These are phyloP conservation scores for Botrytis fragariae DNA, from an alignment of 2,329 filamentous ascomycete genomes.

Conservation along the genomic window DNA sequence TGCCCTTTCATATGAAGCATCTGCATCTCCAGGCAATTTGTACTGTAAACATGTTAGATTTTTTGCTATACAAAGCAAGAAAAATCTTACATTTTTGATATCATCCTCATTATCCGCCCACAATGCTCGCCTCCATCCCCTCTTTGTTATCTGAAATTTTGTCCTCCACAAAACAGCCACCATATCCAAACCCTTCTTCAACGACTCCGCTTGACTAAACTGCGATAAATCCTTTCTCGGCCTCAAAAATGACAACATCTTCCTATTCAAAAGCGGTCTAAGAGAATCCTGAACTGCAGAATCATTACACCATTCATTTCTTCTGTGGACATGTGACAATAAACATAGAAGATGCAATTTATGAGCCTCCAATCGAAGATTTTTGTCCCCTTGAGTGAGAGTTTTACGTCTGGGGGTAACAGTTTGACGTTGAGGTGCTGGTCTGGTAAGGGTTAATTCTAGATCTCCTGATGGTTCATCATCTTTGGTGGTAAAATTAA, in stretches of 20 bases:
- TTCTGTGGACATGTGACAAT: constrained; percentile 69
- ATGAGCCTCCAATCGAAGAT: constrained; percentile 70
- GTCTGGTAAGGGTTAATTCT: constrained; percentile 38
- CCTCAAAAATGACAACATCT: constrained; percentile 64
- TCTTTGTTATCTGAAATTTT: constrained; percentile 68
- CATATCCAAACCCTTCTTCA: constrained; percentile 75
- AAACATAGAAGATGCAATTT: constrained; percentile 83
- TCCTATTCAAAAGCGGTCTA: constrained; percentile 62
- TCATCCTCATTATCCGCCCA: constrained; percentile 72
- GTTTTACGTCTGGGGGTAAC: constrained; percentile 43
- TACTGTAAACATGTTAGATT: constrained; percentile 29
- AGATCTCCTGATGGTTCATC: constrained; percentile 35
- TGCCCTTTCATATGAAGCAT: constrained; percentile 63
- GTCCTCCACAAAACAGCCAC: constrained; percentile 64
- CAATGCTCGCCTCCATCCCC: constrained; percentile 65
- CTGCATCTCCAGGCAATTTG: constrained; percentile 43
- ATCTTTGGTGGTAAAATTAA: constrained; percentile 43
- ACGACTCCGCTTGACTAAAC: constrained; percentile 71
- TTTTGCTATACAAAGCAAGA: no score
- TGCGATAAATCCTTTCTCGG: constrained; percentile 67
- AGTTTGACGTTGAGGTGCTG: constrained; percentile 23
- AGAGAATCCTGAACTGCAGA: constrained; percentile 63
- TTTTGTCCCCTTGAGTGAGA: constrained; percentile 53
- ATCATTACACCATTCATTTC: constrained; percentile 91
- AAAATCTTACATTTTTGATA: constrained; percentile 51